These are phyloP conservation scores for Erodium texanum DNA, from an alignment of 441 rosid species.

Conservation along the genomic window DNA sequence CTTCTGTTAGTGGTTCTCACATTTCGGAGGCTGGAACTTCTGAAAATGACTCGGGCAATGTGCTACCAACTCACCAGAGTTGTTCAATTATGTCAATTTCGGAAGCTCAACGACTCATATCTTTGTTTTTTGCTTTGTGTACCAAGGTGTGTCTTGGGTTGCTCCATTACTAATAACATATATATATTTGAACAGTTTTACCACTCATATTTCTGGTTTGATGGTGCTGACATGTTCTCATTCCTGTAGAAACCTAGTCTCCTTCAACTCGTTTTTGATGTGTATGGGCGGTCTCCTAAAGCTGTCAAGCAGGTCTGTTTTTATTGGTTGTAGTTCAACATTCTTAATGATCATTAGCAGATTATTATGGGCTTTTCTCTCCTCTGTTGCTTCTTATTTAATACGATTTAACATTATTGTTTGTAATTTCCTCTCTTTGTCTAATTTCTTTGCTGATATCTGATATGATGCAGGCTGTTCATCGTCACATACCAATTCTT, in stretches of 20 bases:
- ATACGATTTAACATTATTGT: neutral
- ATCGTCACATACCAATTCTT: constrained; percentile 85
- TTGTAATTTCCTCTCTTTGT: neutral
- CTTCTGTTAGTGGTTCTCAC: constrained; percentile 47
- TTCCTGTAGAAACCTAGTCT: constrained; percentile 72
- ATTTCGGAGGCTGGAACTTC: constrained; percentile 40
- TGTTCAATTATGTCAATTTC: constrained; percentile 48
- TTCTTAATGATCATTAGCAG: too few relatives aligned
- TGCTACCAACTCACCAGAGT: constrained; percentile 35
- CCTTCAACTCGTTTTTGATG: constrained; percentile 73
- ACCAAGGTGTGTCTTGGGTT: constrained; percentile 56
- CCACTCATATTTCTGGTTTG: constrained; percentile 10
- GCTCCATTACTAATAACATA: constrained; percentile 14
- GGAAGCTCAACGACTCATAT: constrained; percentile 77
- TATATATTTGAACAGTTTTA: constrained; percentile 1
- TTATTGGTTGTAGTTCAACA: neutral
- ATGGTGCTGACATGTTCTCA: constrained; percentile 22
- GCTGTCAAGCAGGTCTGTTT: constrained; percentile 70
- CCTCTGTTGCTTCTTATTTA: neutral
- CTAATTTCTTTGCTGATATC: constrained; percentile 9
- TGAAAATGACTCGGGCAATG: constrained; percentile 41
- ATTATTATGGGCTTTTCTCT: neutral
- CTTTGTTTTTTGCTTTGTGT: constrained; percentile 90
- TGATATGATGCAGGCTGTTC: constrained; percentile 61
- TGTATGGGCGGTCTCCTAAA: constrained; percentile 72